Evolutionary conservation across 768 basidiomycete species (phyloP), one percentile per base, ranked within the genome.

Genomic region (Sporobolomyces pararoseus): DNA sequence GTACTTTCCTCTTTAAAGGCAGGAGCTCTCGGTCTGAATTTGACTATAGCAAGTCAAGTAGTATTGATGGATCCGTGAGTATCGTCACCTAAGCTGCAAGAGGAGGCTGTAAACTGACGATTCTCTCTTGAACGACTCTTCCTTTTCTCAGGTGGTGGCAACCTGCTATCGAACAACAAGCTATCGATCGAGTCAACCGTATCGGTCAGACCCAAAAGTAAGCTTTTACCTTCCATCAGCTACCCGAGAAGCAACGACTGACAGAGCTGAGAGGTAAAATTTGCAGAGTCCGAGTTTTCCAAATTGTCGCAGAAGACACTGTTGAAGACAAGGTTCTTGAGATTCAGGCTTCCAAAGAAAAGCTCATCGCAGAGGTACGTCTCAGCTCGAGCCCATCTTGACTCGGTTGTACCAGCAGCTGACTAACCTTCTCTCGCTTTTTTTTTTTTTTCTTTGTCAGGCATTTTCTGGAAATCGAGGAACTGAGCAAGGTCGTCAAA

Each of bases 111-210:
- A 25, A 23, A n/a, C 25, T 39, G 37, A 57, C 25, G 5, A 7
- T 27, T 19, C 42, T 47, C 42, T 31, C 21, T n/a, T n/a, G n/a
- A n/a, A n/a, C n/a, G 2, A 27, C 44, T 3, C 59, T 31, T 17
- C 35, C 14, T 13, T 13, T 14, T 34, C 53, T 4, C 34, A 74
- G 68, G 10, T 72, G 71, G 75, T 77, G 76, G 76, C 73, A 76
- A 59, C 65, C 69, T 7, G 68, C 75, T 17, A 72, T 75, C 63
- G 73, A 77, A 61, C 31, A 51, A 49, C 76, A 77, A 49, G 76
- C 75, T 25, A 72, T 77, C 52, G 77, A 77, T 44, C 70, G 77
- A 7, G 76, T 75, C 17, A 73, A 76, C 61, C 71, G 77, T 14
- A 74, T 77, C 63, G 77, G 77, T 1, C 77, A 77, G 61, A 69